Base-by-base conservation (phyloP, 2,329 filamentous ascomycete species). In the Microascus cirrosus region DNA sequence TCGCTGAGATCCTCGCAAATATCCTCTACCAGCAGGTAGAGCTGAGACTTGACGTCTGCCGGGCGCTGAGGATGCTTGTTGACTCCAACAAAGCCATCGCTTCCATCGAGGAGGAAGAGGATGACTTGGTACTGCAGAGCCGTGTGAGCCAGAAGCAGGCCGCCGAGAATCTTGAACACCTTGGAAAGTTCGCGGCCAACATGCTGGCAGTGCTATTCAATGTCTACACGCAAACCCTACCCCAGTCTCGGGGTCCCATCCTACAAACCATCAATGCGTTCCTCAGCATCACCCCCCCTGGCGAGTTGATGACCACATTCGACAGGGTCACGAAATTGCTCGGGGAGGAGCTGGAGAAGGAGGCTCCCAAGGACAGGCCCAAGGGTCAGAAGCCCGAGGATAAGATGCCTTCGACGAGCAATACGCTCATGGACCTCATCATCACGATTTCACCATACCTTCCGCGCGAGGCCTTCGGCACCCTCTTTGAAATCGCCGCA, bases 121-220 rank as follows among this genome's bases (percentile, higher is more conserved):
- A 93, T 48, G 81, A 90, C 62, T 73, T 95, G 24, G 76, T 94
- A 39, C 77, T 90, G 13, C 89, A 93, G 68, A 87, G 87, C 65
- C 81, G 92, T 55, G 82, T 96, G 15, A 85, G 87, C 3, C 91
- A 87, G 68, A 81, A 77, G 3, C 78, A 84, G 45, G 93, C 94
- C 0, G 76, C 84, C 69, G 85, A 86, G 71, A 96, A 96, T 67
- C 74, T 97, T 45, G 76, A 83, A n/a, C 86, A 95, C 68, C 77
- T 99, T 13, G 84, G 89, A 18, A 76, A 77, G 1, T 92, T 94
- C 67, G 81, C 93, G 1, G 87, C 87, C 60, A 97, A 97, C 66
- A 82, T 99, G 73, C 82, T 99, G 50, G 92, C 94, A 7, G 93
- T 97, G 0, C 77, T 99, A n/a, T 97, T 99, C 79, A 99, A 99